Conservation (phyloP, 441 rosid species). For the Adansonia grandidieri region DNA sequence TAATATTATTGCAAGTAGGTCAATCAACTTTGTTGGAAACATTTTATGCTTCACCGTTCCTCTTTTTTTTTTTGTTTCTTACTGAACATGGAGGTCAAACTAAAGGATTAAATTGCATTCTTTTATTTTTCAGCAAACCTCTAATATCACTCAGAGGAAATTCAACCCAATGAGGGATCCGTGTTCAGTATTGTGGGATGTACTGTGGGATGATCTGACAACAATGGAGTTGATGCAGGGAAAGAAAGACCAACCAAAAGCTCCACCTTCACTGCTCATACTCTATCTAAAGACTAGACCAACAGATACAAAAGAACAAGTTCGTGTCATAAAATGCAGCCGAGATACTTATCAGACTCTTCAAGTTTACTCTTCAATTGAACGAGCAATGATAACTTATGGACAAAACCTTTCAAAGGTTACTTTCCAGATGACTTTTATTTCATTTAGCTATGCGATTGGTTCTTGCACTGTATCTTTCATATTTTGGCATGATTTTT, state of each 20-base stretch:
- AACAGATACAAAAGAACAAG: constrained; percentile 73
- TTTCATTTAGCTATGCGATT: constrained; percentile 12
- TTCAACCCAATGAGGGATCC: constrained; percentile 92
- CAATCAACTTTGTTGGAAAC: constrained; percentile 21
- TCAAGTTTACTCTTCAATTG: constrained; percentile 77
- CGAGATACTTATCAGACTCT: constrained; percentile 74
- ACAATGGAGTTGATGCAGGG: constrained; percentile 88
- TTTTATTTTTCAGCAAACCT: constrained; percentile 67
- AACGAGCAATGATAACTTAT: constrained; percentile 66
- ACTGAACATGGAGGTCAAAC: background rate
- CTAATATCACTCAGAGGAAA: constrained; percentile 84
- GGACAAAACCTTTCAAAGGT: constrained; percentile 67
- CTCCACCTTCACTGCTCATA: constrained; percentile 73
- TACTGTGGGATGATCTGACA: constrained; percentile 67
- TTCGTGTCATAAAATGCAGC: constrained; percentile 73
- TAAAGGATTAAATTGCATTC: constrained; percentile 6
- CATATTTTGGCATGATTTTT: background rate
- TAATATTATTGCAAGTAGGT: constrained; percentile 87
- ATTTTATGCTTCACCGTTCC: background rate
- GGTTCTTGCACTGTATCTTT: background rate
- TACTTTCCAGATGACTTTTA: constrained; percentile 24
- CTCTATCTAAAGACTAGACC: constrained; percentile 60
- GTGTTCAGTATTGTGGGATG: constrained; percentile 88
- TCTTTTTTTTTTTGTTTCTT: background rate
- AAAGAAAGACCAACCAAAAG: constrained; percentile 76